These are phyloP conservation scores for Brassica nigra DNA, from an alignment of 345 rosid species.

Conservation along the genomic window DNA sequence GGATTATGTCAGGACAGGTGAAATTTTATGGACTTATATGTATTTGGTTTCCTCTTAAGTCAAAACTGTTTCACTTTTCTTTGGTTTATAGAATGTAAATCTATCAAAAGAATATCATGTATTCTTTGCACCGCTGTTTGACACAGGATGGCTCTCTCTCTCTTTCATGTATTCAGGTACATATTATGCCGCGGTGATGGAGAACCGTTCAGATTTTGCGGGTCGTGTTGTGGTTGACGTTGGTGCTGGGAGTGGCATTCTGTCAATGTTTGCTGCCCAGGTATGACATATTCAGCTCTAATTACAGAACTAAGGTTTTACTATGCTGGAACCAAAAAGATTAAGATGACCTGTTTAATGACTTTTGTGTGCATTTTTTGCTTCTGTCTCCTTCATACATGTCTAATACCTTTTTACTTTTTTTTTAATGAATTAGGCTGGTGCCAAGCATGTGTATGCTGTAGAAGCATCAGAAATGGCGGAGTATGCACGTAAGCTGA, in stretches of 20 bases:
- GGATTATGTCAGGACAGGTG: slow-evolving; percentile 99
- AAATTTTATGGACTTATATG: slow-evolving; percentile 17
- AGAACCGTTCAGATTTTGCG: slow-evolving; percentile 84
- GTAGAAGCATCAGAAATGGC: slow-evolving; percentile 99
- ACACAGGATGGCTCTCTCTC: neutral
- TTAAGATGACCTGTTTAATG: neutral
- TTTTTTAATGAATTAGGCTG: slow-evolving; percentile 57
- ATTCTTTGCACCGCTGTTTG: neutral
- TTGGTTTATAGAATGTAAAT: neutral
- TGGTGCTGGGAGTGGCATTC: slow-evolving; percentile 99
- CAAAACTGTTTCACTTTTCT: neutral
- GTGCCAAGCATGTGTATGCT: slow-evolving; percentile 99
- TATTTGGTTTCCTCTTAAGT: slow-evolving; percentile 1
- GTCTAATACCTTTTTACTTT: slow-evolving; percentile 2
- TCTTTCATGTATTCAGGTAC: slow-evolving; percentile 63
- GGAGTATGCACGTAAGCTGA: slow-evolving; percentile 90
- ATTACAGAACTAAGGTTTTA: neutral
- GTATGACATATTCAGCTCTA: slow-evolving; percentile 39
- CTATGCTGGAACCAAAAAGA: slow-evolving; percentile 12
- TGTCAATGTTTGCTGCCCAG: slow-evolving; percentile 99
- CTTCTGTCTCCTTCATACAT: slow-evolving; percentile 14
- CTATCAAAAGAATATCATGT: neutral
- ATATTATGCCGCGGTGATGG: slow-evolving; percentile 96
- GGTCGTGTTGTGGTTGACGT: slow-evolving; percentile 96
- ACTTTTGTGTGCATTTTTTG: slow-evolving; percentile 8